Evolutionary conservation across 345 rosid species (phyloP).

Genomic region (Mallotus nudiflorus): DNA sequence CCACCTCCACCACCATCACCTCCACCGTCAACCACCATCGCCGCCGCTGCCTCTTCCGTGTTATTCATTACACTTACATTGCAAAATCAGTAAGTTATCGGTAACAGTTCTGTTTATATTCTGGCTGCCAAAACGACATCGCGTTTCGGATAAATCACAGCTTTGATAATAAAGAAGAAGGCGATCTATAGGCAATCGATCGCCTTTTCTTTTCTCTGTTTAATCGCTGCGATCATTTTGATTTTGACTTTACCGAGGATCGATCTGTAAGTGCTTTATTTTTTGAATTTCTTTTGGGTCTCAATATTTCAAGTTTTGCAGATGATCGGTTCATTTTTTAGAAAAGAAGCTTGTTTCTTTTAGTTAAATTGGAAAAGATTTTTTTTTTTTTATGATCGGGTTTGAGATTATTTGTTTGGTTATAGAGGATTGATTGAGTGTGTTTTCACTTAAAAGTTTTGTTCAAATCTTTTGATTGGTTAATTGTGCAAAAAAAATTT

Average conservation of each 20-base stretch:
- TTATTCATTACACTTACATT: constrained; percentile 7
- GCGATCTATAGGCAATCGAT: constrained; percentile 17
- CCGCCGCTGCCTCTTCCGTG: no score
- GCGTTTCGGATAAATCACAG: no score
- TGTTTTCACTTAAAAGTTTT: constrained; percentile 8
- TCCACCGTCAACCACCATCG: constrained; percentile 15
- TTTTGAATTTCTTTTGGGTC: no score
- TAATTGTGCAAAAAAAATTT: no score
- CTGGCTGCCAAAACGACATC: no score
- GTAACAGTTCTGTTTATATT: background rate
- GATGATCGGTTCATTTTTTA: constrained; percentile 24
- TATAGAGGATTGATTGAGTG: constrained; percentile 1
- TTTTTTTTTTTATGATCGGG: constrained; percentile 36
- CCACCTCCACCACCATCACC: background rate
- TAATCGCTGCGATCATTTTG: constrained; percentile 40
- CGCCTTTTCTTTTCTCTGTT: background rate
- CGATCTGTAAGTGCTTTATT: constrained; percentile 53
- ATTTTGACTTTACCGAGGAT: constrained; percentile 29
- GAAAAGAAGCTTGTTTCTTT: background rate
- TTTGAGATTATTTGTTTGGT: constrained; percentile 11
- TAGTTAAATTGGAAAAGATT: background rate
- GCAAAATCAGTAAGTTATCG: background rate
- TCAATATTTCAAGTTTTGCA: no score
- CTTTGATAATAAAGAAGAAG: background rate
- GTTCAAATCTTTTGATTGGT: background rate